phyloP scores from a whole-genome alignment of 768 basidiomycete genomes.

The Termitomyces sp. region DNA sequence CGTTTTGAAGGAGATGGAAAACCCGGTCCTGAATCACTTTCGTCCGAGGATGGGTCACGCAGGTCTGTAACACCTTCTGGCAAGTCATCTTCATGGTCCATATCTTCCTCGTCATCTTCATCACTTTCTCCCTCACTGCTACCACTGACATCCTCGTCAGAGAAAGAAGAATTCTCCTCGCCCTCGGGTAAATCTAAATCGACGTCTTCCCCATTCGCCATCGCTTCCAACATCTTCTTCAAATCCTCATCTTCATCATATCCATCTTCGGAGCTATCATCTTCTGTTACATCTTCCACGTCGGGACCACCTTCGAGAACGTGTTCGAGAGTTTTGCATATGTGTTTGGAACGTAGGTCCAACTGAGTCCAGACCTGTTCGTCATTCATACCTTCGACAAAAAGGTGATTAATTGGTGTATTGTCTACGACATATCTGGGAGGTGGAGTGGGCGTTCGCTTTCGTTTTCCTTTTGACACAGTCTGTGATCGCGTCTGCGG shows the following conservation, averaged over 20 bases:
- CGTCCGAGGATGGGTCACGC: constrained; percentile 32
- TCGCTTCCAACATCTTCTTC: constrained; percentile 21
- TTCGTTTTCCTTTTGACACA: constrained; percentile 32
- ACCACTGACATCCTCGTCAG: constrained; percentile 13
- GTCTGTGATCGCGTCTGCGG: constrained; percentile 73
- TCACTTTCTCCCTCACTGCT: constrained; percentile 18
- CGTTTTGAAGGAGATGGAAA: constrained; percentile 16
- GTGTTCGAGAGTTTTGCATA: constrained; percentile 65
- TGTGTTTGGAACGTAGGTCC: constrained; percentile 67
- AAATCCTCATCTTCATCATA: constrained; percentile 24
- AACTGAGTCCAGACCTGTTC: constrained; percentile 95
- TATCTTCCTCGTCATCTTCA: constrained; percentile 21
- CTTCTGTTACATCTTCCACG: constrained; percentile 21
- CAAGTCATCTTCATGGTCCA: constrained; percentile 12
- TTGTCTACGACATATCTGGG: constrained; percentile 30
- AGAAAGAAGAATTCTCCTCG: constrained; percentile 18
- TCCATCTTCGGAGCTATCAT: constrained; percentile 23
- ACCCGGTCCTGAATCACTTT: constrained; percentile 24
- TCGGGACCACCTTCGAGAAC: constrained; percentile 45
- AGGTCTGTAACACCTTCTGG: constrained; percentile 23
- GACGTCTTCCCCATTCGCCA: constrained; percentile 27
- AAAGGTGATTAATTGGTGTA: constrained; percentile 76
- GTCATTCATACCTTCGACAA: constrained; percentile 70
- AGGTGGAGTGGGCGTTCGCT: constrained; percentile 31
- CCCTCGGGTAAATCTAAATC: constrained; percentile 25